Conservation (phyloP, 2,329 filamentous ascomycete genomes). For the Ascocoryne sarcoides region DNA sequence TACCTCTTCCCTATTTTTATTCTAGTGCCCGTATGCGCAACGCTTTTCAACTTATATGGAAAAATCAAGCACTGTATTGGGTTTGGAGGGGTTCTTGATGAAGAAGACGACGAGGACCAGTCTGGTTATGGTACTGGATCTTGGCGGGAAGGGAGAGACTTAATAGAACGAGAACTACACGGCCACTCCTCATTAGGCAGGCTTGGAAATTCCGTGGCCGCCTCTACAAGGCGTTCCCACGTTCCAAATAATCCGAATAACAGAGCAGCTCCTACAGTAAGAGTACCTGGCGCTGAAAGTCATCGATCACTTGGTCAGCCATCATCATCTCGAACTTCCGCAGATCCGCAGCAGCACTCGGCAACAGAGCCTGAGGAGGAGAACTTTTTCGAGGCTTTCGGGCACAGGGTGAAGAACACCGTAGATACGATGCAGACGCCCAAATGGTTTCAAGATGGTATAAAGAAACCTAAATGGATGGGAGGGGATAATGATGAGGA, state of each 20-base stretch:
- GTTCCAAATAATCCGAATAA: slow-evolving; percentile 24
- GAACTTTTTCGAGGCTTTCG: slow-evolving; percentile 75
- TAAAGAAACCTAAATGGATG: slow-evolving; percentile 79
- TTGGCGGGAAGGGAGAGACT: slow-evolving; percentile 84
- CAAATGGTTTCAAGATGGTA: slow-evolving; percentile 65
- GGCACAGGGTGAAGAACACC: slow-evolving; percentile 83
- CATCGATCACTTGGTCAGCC: slow-evolving; percentile 26
- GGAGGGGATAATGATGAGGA: slow-evolving; percentile 46
- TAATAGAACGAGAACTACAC: slow-evolving; percentile 80
- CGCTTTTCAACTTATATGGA: slow-evolving; percentile 83
- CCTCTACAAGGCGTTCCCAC: slow-evolving; percentile 13
- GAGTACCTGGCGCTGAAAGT: slow-evolving; percentile 24
- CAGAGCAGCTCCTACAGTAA: slow-evolving; percentile 13
- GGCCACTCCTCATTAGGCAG: slow-evolving; percentile 49
- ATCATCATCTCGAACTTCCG: slow-evolving; percentile 20
- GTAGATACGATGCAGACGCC: slow-evolving; percentile 76
- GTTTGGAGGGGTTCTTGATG: slow-evolving; percentile 68
- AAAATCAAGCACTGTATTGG: slow-evolving; percentile 66
- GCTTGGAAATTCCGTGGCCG: slow-evolving; percentile 28
- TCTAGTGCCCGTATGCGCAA: slow-evolving; percentile 75
- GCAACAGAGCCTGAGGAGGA: slow-evolving; percentile 56
- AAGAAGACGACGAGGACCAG: slow-evolving; percentile 56
- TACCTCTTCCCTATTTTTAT: slow-evolving; percentile 84
- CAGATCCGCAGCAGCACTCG: slow-evolving; percentile 25
- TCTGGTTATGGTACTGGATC: slow-evolving; percentile 65